Base-by-base conservation (phyloP, 257 asterid genomes). In the Solanum rostratum region DNA sequence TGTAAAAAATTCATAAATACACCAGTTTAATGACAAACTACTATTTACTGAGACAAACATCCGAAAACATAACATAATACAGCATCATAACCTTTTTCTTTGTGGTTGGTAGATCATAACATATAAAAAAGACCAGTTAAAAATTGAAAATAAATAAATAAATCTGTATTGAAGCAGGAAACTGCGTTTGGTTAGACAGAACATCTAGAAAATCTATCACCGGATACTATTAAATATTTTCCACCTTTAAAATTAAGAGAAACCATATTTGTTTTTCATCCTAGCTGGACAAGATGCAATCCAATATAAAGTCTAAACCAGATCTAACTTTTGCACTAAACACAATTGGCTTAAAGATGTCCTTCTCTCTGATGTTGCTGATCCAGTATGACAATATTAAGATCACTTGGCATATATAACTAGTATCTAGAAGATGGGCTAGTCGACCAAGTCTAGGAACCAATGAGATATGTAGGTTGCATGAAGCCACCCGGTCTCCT, bases 1-100 rank as follows among this genome's bases (percentile, higher is more conserved):
- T 95, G 93, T 88, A 39, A 85, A 79, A 87, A 70, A 85, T 88
- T 60, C 54, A 62, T 86, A 85, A 70, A 76, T 29, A 68, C 59
- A 84, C 73, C 85, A 85, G 74, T 90, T 87, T 55, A 85, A 82
- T 59, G 71, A 41, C 45, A 86, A 78, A 24, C 45, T 83, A 79
- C 82, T 81, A 59, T 22, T 76, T 85, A 13, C 29, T 43, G 14
- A 59, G 55, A 53, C 46, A 59, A 86, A 76, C 55, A 22, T 68
- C 66, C 71, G 60, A 80, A 78, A 78, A 52, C 63, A 27, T 78
- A 50, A 27, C 46, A 78, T 78, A 49, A 43, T 6, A 30, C 63
- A 50, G 3, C 63, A 16, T 50, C 27, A 50, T 50, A 10, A 29
- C 27, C 9, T 13, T 46, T 46, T 27, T 27, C 39, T 29, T 78